Conservation (phyloP, 371 early-diverging fungal genomes). For the Apophysomyces variabilis region DNA sequence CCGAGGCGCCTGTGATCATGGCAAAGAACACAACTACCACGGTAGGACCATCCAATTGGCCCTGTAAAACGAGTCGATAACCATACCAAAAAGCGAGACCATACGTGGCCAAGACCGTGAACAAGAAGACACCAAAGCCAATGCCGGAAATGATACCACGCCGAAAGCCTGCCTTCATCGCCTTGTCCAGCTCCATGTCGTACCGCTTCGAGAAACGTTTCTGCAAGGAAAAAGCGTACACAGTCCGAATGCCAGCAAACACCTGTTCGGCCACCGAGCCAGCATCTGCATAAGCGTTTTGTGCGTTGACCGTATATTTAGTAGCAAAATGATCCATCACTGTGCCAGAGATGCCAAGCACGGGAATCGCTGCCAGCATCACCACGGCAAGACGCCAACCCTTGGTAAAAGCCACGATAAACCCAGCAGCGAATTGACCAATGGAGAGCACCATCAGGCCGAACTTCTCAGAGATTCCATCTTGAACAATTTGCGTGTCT, state of each 20-base stretch:
- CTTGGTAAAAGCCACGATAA: conserved; percentile 84
- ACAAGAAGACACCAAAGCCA: conserved; percentile 68
- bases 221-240: conserved; percentile 84
- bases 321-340: conserved; percentile 76
- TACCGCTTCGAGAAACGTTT: conserved; percentile 70
- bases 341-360: conserved; percentile 54
- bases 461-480: conserved; percentile 89
- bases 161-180: conserved; percentile 58
- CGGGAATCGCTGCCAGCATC: conserved; percentile 72
- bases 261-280: conserved; percentile 67
- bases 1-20: conserved; percentile 61
- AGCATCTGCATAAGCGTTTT: conserved; percentile 51
- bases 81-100: conserved; percentile 87
- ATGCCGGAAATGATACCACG: conserved; percentile 57
- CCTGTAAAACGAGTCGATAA: conserved; percentile 53
- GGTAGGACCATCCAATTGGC: conserved; percentile 46
- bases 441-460: conserved; percentile 69
- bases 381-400: conserved; percentile 86
- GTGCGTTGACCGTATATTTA: conserved; percentile 42
- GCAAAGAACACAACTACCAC: conserved; percentile 72
- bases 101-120: conserved; percentile 68
- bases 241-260: conserved; percentile 86
- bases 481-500: conserved; percentile 81
- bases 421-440: conserved; percentile 85
- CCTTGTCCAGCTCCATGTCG: conserved; percentile 54